Percentiles rank a stretch among this genome's conserved stretches.
phyloP scores from a whole-genome alignment of 2,329 filamentous ascomycete species.

The Fonsecaea nubica region DNA sequence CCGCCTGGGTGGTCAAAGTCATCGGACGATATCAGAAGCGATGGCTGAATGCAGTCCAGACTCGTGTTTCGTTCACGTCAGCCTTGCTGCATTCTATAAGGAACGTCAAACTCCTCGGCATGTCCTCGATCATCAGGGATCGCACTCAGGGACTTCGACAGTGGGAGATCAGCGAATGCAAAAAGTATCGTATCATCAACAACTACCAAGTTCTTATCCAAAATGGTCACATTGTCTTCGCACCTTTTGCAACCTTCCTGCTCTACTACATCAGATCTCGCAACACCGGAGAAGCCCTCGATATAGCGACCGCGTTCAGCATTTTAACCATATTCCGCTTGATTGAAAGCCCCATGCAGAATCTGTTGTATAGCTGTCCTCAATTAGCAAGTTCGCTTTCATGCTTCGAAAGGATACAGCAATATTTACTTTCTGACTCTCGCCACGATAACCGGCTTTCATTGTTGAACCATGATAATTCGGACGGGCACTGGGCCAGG shows the following conservation, averaged over 20 bases:
- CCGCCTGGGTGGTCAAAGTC: slow-evolving; percentile 37
- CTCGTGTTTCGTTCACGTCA: slow-evolving; percentile 57
- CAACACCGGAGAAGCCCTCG: slow-evolving; percentile 20
- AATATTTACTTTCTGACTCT: slow-evolving; percentile 31
- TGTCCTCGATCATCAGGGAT: slow-evolving; percentile 51
- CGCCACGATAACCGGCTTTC: slow-evolving; percentile 32
- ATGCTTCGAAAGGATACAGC: slow-evolving; percentile 37
- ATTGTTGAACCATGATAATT: slow-evolving; percentile 8
- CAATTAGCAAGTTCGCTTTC: slow-evolving; percentile 31
- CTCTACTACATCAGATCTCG: slow-evolving; percentile 29
- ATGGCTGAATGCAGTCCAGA: slow-evolving; percentile 60
- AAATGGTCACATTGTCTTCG: slow-evolving; percentile 28
- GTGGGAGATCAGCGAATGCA: slow-evolving; percentile 51
- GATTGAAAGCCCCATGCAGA: slow-evolving; percentile 23
- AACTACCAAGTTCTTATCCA: slow-evolving; percentile 27
- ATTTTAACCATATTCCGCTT: slow-evolving; percentile 33
- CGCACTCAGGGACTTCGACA: slow-evolving; percentile 50
- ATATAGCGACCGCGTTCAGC: slow-evolving; percentile 29
- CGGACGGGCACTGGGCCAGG: slow-evolving; percentile 1
- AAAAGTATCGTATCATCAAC: slow-evolving; percentile 46
- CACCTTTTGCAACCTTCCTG: slow-evolving; percentile 35
- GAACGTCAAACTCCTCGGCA: slow-evolving; percentile 58
- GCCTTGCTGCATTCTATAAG: slow-evolving; percentile 59
- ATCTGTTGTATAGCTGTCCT: slow-evolving; percentile 20
- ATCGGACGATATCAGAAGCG: slow-evolving; percentile 49